Base-by-base conservation (phyloP, 2,329 filamentous ascomycete species). In the Monosporascus cannonballus region DNA sequence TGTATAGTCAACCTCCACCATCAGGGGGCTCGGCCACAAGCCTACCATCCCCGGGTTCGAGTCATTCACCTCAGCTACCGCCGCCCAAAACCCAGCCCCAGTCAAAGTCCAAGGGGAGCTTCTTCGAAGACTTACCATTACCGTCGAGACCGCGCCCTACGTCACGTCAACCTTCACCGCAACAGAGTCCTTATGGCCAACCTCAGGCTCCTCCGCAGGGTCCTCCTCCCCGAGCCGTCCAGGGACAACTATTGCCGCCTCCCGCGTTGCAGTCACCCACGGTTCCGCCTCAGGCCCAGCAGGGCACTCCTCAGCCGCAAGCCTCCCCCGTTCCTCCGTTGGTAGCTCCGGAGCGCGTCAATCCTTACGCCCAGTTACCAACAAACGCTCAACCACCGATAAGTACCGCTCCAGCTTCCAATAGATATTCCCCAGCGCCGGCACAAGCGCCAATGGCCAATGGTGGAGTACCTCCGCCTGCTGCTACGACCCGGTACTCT, bases 71-170 rank as follows among this genome's bases (percentile, higher is more conserved):
- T 20, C 70, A 73, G 56, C 63, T 62, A 17, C 54, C 62, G 1
- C 64, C 64, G 1, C 54, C 67, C 1, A 54, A 59, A 30, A 62
- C 58, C 4, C 64, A 67, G 30, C 62, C 47, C 58, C 69, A 53
- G 63, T 69, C 52, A 49, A 71, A 62, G 55, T 69, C 58, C 34
- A 77, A 80, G 55, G 69, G 76, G 38, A 83, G 79, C 59, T 93
- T 93, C 67, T 93, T 91, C 59, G 89, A 92, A 68, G 89, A 93
- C 51, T 74, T 93, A 22, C 89, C 89, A 1, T 69, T 86, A 49
- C 69, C 78, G 2, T 70, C 80, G 4, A 85, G 78, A 63, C 78
- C 83, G n/a, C 80, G 85, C 25, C 80, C 83, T 18, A 76, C 77
- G 24, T 80, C 81, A 1, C 76, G 83, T 25, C 65, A 69, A 41